Base-by-base conservation (phyloP, 164 flowering plant genomes). In the Magnolia officinalis region DNA sequence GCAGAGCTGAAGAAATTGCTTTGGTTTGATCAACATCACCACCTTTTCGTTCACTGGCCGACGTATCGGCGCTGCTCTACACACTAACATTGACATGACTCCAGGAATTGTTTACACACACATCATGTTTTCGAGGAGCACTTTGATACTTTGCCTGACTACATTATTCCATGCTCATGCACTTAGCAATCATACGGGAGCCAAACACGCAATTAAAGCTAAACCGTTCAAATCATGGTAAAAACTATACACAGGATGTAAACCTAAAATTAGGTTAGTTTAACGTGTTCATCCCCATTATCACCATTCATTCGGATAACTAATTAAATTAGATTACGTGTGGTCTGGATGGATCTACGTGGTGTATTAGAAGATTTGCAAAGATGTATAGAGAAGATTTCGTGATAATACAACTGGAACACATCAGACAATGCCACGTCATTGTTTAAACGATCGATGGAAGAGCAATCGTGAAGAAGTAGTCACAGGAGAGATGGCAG, bases 1-100 rank as follows among this genome's bases (percentile, higher is more conserved):
- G 21, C 23, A 64, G 29, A 20, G 67, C 67, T 1, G 24, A 64
- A 64, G 9, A 8, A n/a, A 64, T 13, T 49, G 4, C 72, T 59
- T 66, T 63, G 16, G 51, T 66, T 66, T 61, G 71, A 76, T 63
- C 74, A 63, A 76, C 83, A 65, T 80, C 75, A 77, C 51, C 19
- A 49, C 52, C 80, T 67, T 75, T 77, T 77, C 20, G 20, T 21
- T 67, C 20, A 24, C 64, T 13, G 6, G 51, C 29, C 29, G 75
- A 13, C 50, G 4, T 37, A 37, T 37, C 45, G 45, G 45, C 2
- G 45, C 6, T 37, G 45, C 45, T 37, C 45, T 37, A 37, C 64
- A 61, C 64, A 19, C 6, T 63, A 21, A 24, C 37, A 31, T 37
- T 37, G 69, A 73, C 61, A 50, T 20, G 59, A 50, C 73, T 23